phyloP scores from a whole-genome alignment of 331 rosid species.

The Rhamnella rubrinervis region DNA sequence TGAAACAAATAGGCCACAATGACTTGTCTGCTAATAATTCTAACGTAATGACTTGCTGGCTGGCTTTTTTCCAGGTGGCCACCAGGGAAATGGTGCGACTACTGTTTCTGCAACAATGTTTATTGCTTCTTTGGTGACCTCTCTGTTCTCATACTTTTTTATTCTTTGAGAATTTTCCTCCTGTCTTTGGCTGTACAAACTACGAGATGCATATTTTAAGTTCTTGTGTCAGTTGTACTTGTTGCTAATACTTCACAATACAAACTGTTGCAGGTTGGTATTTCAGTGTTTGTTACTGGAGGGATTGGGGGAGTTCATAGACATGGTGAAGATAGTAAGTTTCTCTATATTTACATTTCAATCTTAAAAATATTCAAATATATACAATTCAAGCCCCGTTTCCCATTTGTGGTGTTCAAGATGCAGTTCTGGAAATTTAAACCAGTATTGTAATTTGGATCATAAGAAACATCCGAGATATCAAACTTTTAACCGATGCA shows the following conservation, averaged over 20 bases:
- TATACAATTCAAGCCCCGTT: constrained; percentile 16
- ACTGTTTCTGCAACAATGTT: constrained; percentile 92
- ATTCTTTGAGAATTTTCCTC: neutral
- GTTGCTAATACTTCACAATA: neutral
- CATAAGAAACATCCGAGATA: neutral
- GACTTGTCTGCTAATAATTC: constrained; percentile 1
- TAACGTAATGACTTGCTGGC: constrained; percentile 15
- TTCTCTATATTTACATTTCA: constrained; percentile 15
- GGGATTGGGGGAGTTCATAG: constrained; percentile 99
- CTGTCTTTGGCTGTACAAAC: neutral
- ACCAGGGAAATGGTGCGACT: constrained; percentile 78
- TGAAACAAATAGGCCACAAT: neutral
- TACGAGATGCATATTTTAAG: neutral
- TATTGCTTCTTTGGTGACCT: constrained; percentile 70
- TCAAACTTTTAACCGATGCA: neutral
- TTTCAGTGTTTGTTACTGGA: constrained; percentile 86
- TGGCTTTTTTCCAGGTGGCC: constrained; percentile 61
- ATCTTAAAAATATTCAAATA: constrained; percentile 7
- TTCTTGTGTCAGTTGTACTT: constrained; percentile 13
- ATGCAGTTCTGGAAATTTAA: neutral
- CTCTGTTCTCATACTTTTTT: constrained; percentile 3
- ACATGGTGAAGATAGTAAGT: constrained; percentile 73
- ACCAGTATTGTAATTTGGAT: neutral
- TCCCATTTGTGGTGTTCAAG: neutral
- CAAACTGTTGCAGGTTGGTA: constrained; percentile 59